These are phyloP conservation scores for Calonectria montana DNA, from an alignment of 2,329 filamentous ascomycete species.

Conservation along the genomic window DNA sequence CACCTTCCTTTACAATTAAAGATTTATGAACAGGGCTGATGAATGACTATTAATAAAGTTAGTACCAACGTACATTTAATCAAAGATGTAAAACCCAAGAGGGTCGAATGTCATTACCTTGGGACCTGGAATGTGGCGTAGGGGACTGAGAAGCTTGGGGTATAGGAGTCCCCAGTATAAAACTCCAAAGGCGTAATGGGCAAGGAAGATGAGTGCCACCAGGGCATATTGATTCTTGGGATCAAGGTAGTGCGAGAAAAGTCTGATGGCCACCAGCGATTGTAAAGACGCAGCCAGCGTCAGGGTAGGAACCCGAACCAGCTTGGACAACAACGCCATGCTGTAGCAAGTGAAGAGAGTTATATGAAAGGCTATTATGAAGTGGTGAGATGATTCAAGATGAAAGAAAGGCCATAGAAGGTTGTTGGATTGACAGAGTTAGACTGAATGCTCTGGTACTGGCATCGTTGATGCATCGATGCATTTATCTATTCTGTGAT, in stretches of 20 bases:
- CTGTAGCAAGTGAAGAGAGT: neutral
- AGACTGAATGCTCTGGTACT: neutral
- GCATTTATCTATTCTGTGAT: neutral
- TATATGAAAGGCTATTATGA: no score
- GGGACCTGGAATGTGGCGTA: constrained; percentile 36
- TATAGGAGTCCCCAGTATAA: constrained; percentile 35
- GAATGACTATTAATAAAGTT: constrained; percentile 17
- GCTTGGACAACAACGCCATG: constrained; percentile 29
- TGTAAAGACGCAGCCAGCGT: constrained; percentile 37
- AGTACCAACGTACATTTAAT: neutral
- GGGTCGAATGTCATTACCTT: constrained; percentile 16
- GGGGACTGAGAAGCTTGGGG: constrained; percentile 36
- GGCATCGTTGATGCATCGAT: neutral
- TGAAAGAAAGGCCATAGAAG: neutral
- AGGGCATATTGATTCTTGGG: constrained; percentile 26
- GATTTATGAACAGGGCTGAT: constrained; percentile 33
- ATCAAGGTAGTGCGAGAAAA: constrained; percentile 35
- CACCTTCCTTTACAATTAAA: constrained; percentile 33
- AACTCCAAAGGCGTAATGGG: constrained; percentile 36
- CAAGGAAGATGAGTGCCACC: constrained; percentile 20
- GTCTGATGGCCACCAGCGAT: constrained; percentile 42
- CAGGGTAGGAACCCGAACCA: constrained; percentile 28
- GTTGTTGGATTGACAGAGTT: neutral
- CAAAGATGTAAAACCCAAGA: no score
- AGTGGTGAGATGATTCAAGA: no score